phyloP scores from a whole-genome alignment of 2,329 filamentous ascomycete genomes.

The Aspergillus sp. region DNA sequence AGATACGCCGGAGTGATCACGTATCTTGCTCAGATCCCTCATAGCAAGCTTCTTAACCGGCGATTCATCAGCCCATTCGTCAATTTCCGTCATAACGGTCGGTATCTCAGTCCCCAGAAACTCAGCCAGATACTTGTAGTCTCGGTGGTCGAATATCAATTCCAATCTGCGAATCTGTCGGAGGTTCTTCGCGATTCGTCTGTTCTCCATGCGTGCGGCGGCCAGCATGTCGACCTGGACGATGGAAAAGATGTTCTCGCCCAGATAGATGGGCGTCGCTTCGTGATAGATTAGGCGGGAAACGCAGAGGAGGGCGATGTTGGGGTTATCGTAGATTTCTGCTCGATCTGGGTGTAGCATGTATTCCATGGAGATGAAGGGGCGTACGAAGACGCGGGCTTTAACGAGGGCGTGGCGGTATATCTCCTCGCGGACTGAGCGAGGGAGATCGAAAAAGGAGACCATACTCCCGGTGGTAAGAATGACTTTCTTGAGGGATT shows the following conservation, averaged over 20 bases:
- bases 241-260: conserved; percentile 17
- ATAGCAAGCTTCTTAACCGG: not conserved
- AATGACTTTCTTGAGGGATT: not conserved
- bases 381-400: conserved; percentile 11
- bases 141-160: conserved; percentile 13
- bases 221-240: conserved; percentile 13
- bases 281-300: conserved; percentile 14
- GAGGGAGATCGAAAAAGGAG: conserved; percentile 12
- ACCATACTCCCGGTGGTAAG: not conserved
- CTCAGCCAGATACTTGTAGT: conserved; percentile 13
- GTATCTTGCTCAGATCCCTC: not conserved
- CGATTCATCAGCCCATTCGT: not conserved
- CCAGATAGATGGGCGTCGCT: conserved; percentile 12
- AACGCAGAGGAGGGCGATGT: conserved; percentile 9
- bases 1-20: not conserved
- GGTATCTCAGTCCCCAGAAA: conserved; percentile 1
- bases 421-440: conserved; percentile 10
- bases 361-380: conserved; percentile 12
- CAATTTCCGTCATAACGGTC: not conserved
- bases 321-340: conserved; percentile 8
- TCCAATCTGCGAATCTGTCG: conserved; percentile 12
- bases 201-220: conserved; percentile 2
- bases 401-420: conserved; percentile 13
- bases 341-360: conserved; percentile 2
- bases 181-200: conserved; percentile 9